phyloP scores from a whole-genome alignment of 108 stramenopile genomes.

The Schizochytrium sp. region DNA sequence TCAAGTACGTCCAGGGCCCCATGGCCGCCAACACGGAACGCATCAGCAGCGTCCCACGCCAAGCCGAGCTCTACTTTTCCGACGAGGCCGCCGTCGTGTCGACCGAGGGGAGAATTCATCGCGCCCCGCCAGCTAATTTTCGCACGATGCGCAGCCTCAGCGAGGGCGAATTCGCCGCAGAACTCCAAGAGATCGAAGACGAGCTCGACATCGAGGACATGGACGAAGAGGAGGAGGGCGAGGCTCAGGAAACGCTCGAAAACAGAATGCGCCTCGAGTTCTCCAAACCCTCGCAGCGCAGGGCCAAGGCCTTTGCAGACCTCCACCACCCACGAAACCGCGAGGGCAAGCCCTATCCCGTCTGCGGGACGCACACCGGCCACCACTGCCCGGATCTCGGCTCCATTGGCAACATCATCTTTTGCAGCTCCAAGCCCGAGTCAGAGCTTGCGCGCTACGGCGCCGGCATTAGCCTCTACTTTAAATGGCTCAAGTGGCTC shows the following conservation, averaged over 20 bases:
- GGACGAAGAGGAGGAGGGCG: neutral
- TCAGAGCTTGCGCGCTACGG: neutral
- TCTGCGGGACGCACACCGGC: neutral
- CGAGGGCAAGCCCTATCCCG: neutral
- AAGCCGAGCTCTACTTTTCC: neutral
- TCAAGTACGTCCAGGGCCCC: neutral
- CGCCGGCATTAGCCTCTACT: neutral
- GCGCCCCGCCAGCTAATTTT: neutral
- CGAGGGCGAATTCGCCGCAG: neutral
- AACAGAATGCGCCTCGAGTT: neutral
- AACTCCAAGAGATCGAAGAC: neutral
- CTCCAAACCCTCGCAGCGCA: neutral
- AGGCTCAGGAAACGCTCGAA: neutral
- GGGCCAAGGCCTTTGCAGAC: neutral
- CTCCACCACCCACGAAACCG: neutral
- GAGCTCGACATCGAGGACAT: neutral
- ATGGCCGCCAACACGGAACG: neutral
- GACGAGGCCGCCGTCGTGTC: neutral
- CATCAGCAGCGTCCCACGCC: neutral
- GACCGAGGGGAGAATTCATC: neutral
- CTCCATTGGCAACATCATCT: neutral
- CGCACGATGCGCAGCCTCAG: neutral
- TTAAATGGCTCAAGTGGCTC: constrained; percentile 18
- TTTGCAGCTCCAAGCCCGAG: neutral
- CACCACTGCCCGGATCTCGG: neutral